Percentiles rank a stretch among this genome's conserved stretches.
These are phyloP conservation scores for Testicularia cyperi DNA, from an alignment of 1,284 basidiomycete genomes.

Conservation along the genomic window DNA sequence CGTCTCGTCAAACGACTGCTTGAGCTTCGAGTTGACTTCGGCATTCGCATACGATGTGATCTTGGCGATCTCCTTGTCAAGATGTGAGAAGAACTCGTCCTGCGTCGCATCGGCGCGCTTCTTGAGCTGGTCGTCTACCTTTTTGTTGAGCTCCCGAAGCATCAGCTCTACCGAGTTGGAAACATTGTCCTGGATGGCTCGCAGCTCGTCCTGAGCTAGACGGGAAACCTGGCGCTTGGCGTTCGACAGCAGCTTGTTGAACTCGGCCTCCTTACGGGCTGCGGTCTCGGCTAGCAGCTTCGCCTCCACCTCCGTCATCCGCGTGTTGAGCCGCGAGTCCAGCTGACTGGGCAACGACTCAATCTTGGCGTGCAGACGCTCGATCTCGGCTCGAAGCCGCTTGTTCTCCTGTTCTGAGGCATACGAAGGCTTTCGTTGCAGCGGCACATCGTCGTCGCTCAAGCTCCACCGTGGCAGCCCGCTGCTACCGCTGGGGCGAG, in stretches of 20 bases:
- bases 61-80: slow-evolving; percentile 16
- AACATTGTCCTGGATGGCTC: slow-evolving; percentile 22
- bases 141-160: slow-evolving; percentile 28
- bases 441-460: too few species aligned
- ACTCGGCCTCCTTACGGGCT: slow-evolving; percentile 14
- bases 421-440: background rate
- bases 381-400: slow-evolving; percentile 17
- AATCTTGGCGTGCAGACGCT: slow-evolving; percentile 9
- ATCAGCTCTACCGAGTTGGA: slow-evolving; percentile 24
- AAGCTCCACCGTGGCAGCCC: too few species aligned
- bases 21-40: slow-evolving; percentile 20
- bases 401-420: slow-evolving; percentile 14
- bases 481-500: slow-evolving; percentile 2
- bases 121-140: slow-evolving; percentile 19
- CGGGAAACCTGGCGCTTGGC: slow-evolving; percentile 23
- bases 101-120: slow-evolving; percentile 33
- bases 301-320: slow-evolving; percentile 10
- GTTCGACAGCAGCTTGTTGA: slow-evolving; percentile 13
- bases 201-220: slow-evolving; percentile 29
- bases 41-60: slow-evolving; percentile 32
- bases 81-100: slow-evolving; percentile 12
- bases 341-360: slow-evolving; percentile 19
- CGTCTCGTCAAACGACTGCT: slow-evolving; percentile 28
- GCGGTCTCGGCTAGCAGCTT: slow-evolving; percentile 18
- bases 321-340: slow-evolving; percentile 16